A percentile compares a stretch with the other conserved stretches of the same genome.
Evolutionary conservation across 352 stramenopile species (phyloP).

Genomic region (Pythium brachiatum): DNA sequence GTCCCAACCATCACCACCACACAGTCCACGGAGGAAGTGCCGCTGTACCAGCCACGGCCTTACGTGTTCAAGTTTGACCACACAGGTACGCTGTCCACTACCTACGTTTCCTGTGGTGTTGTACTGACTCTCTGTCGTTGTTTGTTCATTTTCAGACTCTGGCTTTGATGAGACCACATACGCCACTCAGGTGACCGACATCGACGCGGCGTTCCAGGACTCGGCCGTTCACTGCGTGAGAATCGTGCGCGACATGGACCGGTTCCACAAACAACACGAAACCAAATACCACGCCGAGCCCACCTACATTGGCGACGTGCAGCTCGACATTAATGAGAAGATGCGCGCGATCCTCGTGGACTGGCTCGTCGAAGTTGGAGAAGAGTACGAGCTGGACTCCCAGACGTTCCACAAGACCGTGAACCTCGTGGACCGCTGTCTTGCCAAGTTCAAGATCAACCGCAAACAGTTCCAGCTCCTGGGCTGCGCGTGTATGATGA

Average conservation of each 20-base stretch:
- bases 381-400: conserved; percentile 83
- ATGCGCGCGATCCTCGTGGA: conserved; percentile 99
- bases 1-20: not conserved
- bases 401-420: conserved; percentile 84
- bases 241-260: conserved; percentile 60
- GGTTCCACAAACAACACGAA: conserved; percentile 68
- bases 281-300: conserved; percentile 62
- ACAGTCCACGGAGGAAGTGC: conserved; percentile 10
- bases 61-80: conserved; percentile 59
- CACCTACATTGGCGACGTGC: conserved; percentile 72
- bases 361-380: conserved; percentile 95
- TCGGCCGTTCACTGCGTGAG: conserved; percentile 38
- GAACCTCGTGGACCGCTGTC: conserved; percentile 81
- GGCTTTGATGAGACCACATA: conserved; percentile 75
- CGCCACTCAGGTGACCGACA: conserved; percentile 43
- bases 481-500: conserved; percentile 94
- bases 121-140: not conserved
- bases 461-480: conserved; percentile 94
- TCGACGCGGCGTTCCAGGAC: conserved; percentile 38
- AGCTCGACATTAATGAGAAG: conserved; percentile 98
- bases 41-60: conserved; percentile 42
- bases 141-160: conserved; percentile 38
- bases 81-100: conserved; percentile 20
- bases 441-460: conserved; percentile 82
- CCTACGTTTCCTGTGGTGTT: not conserved